Conservation (phyloP, 371 early-diverging fungal species). For the Mucor circinelloides region DNA sequence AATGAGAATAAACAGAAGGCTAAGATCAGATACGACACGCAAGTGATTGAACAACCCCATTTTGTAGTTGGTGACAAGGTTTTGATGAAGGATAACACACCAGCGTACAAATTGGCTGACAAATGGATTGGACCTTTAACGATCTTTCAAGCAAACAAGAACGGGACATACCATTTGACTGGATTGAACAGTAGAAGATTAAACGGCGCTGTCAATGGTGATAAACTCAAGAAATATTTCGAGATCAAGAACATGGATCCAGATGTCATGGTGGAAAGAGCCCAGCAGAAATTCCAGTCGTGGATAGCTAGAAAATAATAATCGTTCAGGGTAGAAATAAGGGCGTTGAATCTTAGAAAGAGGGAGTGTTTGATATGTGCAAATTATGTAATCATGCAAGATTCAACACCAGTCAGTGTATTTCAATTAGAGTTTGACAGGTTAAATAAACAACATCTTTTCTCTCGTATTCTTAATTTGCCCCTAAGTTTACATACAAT, state of each 20-base stretch:
- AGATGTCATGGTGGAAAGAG: not conserved
- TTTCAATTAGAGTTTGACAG: too few relatives aligned
- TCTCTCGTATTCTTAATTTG: too few relatives aligned
- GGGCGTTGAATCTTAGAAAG: too few relatives aligned
- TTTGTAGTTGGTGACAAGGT: constrained; percentile 23
- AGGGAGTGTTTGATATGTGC: too few relatives aligned
- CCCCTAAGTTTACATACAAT: too few relatives aligned
- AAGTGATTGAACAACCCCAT: not conserved
- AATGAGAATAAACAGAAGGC: constrained; percentile 3
- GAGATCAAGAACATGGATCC: constrained; percentile 14
- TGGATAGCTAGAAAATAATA: constrained; percentile 11
- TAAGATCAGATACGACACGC: constrained; percentile 8
- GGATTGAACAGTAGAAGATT: constrained; percentile 12
- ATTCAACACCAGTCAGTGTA: too few relatives aligned
- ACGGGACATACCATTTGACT: constrained; percentile 13
- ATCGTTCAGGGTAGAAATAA: too few relatives aligned
- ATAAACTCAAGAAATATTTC: constrained; percentile 4
- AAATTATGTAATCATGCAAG: too few relatives aligned
- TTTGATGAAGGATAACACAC: constrained; percentile 1
- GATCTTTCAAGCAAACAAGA: constrained; percentile 1
- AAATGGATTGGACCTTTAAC: constrained; percentile 21
- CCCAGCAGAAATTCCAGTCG: constrained; percentile 10
- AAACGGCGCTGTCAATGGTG: constrained; percentile 19
- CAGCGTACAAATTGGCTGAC: constrained; percentile 14
- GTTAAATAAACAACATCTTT: too few relatives aligned